phyloP scores from a whole-genome alignment of 345 rosid genomes.

The Diplotaxis tenuifolia region DNA sequence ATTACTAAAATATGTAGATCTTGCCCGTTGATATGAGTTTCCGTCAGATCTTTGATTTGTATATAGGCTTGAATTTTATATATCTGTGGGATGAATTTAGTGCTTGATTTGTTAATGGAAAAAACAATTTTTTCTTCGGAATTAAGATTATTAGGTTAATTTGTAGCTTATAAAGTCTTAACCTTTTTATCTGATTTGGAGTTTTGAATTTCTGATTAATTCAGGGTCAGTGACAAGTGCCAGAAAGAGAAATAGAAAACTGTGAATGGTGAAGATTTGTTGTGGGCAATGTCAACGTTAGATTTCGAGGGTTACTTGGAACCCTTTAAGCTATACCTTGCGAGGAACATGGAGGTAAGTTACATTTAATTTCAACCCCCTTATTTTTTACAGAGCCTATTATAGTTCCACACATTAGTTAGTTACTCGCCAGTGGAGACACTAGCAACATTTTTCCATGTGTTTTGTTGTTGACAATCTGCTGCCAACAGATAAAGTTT shows the following conservation, averaged over 20 bases:
- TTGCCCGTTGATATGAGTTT: background rate
- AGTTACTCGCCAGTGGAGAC: no score
- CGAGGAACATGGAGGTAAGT: slow-evolving; percentile 57
- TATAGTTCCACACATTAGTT: no score
- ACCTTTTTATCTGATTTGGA: background rate
- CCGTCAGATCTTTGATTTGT: no score
- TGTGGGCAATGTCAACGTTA: slow-evolving; percentile 74
- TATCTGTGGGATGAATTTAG: background rate
- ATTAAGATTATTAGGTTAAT: background rate
- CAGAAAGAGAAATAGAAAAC: slow-evolving; percentile 70
- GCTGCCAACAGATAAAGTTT: no score
- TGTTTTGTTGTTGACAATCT: no score
- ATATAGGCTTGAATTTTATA: background rate
- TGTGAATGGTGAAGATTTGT: no score
- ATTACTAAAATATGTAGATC: background rate
- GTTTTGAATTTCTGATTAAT: no score
- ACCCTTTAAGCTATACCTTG: no score
- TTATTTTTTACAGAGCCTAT: no score
- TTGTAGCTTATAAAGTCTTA: background rate
- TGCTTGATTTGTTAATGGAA: background rate
- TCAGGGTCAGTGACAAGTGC: slow-evolving; percentile 74
- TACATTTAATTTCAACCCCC: background rate
- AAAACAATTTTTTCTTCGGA: background rate
- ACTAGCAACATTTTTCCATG: no score
- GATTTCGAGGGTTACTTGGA: no score